phyloP scores from a whole-genome alignment of 108 stramenopile genomes.

The Skeletonema costatum region DNA sequence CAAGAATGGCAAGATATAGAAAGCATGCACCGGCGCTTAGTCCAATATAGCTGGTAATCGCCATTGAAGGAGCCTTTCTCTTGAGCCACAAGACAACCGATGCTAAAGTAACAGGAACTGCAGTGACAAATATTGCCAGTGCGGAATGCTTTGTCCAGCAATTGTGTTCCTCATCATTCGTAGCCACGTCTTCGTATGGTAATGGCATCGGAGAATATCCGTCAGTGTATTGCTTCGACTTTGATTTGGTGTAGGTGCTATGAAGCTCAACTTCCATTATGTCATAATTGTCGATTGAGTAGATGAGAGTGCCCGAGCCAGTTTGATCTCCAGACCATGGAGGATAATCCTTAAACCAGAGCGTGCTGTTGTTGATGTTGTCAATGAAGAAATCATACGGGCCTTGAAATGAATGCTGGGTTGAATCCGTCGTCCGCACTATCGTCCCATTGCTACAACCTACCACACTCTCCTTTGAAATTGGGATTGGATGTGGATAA shows the following conservation, averaged over 20 bases:
- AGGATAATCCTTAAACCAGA: conserved; percentile 30
- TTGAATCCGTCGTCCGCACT: neutral
- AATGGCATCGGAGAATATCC: neutral
- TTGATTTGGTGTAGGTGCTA: conserved; percentile 10
- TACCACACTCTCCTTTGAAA: neutral
- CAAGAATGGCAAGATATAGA: neutral
- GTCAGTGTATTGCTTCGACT: neutral
- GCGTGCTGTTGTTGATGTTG: conserved; percentile 1
- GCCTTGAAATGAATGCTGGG: neutral
- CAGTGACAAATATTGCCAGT: conserved; percentile 15
- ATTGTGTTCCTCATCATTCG: neutral
- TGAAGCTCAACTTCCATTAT: conserved; percentile 25
- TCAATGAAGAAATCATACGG: conserved; percentile 13
- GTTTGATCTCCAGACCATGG: conserved; percentile 2
- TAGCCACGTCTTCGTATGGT: too few relatives aligned
- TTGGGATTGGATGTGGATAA: too few relatives aligned
- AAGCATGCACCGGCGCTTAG: conserved; percentile 1
- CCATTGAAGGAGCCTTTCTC: conserved; percentile 20
- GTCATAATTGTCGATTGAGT: conserved; percentile 13
- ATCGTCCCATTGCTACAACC: neutral
- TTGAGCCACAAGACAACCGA: conserved; percentile 18
- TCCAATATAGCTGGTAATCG: conserved; percentile 14
- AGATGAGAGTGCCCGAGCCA: conserved; percentile 10
- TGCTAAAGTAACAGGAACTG: conserved; percentile 3
- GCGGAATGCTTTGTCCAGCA: conserved; percentile 11